Evolutionary conservation across 2,329 filamentous ascomycete species (phyloP).

Genomic region (Penicillium thymicola): DNA sequence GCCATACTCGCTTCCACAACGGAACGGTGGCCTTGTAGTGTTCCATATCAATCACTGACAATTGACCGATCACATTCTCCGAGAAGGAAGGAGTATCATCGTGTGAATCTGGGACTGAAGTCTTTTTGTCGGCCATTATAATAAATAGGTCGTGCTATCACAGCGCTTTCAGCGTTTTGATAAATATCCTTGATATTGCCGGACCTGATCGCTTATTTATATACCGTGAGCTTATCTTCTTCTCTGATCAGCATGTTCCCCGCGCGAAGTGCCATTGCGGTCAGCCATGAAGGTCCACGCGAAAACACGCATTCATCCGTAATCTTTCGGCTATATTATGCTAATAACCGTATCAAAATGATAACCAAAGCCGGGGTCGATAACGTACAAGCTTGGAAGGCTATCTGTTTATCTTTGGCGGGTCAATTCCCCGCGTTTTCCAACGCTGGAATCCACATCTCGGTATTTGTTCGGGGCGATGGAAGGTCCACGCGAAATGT

Average conservation of each 20-base stretch:
- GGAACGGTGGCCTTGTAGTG: neutral
- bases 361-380: neutral
- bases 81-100: neutral
- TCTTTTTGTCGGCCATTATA: neutral
- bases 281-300: neutral
- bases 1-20: neutral
- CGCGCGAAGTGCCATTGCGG: neutral
- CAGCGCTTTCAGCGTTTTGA: neutral
- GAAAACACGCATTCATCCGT: neutral
- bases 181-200: neutral
- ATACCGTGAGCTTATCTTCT: neutral
- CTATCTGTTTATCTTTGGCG: neutral
- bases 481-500: neutral
- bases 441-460: neutral
- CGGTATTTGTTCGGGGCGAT: neutral
- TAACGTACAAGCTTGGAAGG: neutral
- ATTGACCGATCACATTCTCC: neutral
- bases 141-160: neutral
- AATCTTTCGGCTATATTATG: neutral
- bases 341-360: neutral
- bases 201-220: neutral
- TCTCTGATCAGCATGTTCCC: neutral
- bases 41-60: neutral
- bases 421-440: neutral
- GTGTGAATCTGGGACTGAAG: neutral